A percentile compares a stretch with the other conserved stretches of the same genome.
These are phyloP conservation scores for Fusarium mundagurra DNA, from an alignment of 2,329 filamentous ascomycete genomes.

Conservation along the genomic window DNA sequence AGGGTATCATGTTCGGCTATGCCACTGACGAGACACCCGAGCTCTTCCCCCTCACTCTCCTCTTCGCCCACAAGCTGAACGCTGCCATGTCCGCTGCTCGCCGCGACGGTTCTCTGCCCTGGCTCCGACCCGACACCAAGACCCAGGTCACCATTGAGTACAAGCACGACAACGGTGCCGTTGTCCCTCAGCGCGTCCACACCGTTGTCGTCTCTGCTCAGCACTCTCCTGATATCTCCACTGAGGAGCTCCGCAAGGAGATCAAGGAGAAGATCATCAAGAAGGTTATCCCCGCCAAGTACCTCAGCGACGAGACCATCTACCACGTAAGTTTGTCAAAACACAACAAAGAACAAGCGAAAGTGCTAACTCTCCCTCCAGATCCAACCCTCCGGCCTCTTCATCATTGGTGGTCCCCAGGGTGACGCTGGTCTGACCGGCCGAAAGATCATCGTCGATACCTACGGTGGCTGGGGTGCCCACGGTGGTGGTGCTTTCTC, in stretches of 20 bases:
- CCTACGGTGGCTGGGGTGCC: conserved; percentile 99
- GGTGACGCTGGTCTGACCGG: conserved; percentile 98
- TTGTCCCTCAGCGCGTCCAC: conserved; percentile 91
- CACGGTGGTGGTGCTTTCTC: conserved; percentile 99
- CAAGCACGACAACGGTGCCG: conserved; percentile 93
- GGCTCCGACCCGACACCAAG: conserved; percentile 99
- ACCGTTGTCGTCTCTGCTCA: conserved; percentile 97
- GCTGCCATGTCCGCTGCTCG: conserved; percentile 91
- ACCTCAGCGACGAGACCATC: conserved; percentile 90
- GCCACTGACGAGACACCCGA: conserved; percentile 99
- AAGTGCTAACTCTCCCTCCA: conserved; percentile 39
- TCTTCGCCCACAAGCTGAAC: conserved; percentile 97
- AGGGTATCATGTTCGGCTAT: conserved; percentile 99
- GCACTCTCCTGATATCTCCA: conserved; percentile 88
- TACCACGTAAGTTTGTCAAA: conserved; percentile 79
- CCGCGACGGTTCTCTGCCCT: conserved; percentile 86
- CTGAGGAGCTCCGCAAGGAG: conserved; percentile 91
- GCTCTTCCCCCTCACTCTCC: conserved; percentile 91
- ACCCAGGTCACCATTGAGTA: conserved; percentile 99
- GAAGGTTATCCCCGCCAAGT: conserved; percentile 90
- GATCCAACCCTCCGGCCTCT: conserved; percentile 97
- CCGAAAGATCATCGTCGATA: conserved; percentile 99
- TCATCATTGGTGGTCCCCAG: conserved; percentile 99
- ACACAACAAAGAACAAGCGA: background rate
- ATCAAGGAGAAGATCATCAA: conserved; percentile 98